These are phyloP conservation scores for Cryoendolithus antarcticus DNA, from an alignment of 2,329 filamentous ascomycete species.

Conservation along the genomic window DNA sequence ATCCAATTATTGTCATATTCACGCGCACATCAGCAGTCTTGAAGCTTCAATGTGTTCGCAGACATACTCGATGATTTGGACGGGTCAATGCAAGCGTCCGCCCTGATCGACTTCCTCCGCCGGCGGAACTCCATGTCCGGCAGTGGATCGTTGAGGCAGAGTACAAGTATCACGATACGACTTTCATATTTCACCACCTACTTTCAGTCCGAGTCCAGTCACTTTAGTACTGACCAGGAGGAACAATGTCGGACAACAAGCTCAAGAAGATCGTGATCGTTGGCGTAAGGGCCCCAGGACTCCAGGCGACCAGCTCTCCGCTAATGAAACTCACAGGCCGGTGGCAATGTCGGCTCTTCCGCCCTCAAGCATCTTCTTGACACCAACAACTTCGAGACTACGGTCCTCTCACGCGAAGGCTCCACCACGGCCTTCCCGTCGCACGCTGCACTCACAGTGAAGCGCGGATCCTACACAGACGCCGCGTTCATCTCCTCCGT, in stretches of 20 bases:
- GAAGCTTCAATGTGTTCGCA: too few species aligned
- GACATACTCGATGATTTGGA: too few species aligned
- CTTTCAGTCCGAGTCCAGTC: too few species aligned
- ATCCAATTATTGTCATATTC: too few species aligned
- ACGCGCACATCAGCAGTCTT: too few species aligned
- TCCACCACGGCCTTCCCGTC: constrained; percentile 26
- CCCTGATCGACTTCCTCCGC: too few species aligned
- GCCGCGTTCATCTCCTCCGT: constrained; percentile 10
- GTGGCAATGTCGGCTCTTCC: constrained; percentile 22
- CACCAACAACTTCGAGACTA: constrained; percentile 20
- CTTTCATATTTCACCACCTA: too few species aligned
- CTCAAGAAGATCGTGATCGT: constrained; percentile 28
- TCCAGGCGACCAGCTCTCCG: background rate
- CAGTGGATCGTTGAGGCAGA: too few species aligned
- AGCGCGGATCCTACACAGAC: constrained; percentile 17
- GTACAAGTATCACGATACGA: too few species aligned
- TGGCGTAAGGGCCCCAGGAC: constrained; percentile 13
- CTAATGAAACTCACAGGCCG: constrained; percentile 8
- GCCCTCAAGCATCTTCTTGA: constrained; percentile 21
- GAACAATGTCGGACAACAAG: constrained; percentile 5
- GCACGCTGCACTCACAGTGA: constrained; percentile 17
- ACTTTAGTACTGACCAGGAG: background rate
- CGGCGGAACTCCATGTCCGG: too few species aligned
- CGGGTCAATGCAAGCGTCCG: too few species aligned
- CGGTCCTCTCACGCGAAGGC: constrained; percentile 25